Percentiles rank a stretch among this genome's conserved stretches.
phyloP scores from a whole-genome alignment of 2,329 filamentous ascomycete genomes.

The Lasiodiplodia sp. region DNA sequence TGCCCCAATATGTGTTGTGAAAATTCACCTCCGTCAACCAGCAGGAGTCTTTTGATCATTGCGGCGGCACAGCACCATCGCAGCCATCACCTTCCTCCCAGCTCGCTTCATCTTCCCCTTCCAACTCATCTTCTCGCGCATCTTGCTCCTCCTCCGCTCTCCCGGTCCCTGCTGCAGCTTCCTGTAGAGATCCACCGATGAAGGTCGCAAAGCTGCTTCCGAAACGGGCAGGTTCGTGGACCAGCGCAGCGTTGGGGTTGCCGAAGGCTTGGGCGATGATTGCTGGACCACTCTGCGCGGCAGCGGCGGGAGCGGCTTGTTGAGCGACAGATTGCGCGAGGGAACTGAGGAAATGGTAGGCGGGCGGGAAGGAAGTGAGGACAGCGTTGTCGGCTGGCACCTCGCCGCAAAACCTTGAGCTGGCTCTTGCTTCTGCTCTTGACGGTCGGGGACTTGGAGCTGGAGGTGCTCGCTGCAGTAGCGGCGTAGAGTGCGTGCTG shows the following conservation, averaged over 20 bases:
- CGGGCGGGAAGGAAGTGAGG: neutral
- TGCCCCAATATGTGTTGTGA: too few species aligned
- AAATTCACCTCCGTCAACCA: neutral
- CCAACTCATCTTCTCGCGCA: neutral
- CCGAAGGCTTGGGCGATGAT: neutral
- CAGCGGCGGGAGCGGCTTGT: constrained; percentile 1
- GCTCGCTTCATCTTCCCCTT: neutral
- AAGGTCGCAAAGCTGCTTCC: neutral
- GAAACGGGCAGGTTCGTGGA: neutral
- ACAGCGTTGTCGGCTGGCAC: neutral
- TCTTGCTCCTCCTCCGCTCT: neutral
- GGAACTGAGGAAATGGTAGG: neutral
- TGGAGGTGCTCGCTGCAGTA: neutral
- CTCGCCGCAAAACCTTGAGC: too few species aligned
- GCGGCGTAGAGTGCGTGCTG: neutral
- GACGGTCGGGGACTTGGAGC: neutral
- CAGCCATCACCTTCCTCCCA: neutral
- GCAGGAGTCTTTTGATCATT: neutral
- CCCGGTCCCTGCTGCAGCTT: neutral
- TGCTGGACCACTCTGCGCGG: neutral
- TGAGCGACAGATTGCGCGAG: neutral
- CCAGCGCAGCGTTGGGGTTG: neutral
- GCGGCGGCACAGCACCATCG: neutral
- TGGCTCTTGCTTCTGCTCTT: neutral
- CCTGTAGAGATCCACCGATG: neutral